These are phyloP conservation scores for Stephanodiscus triporus DNA, from an alignment of 108 stramenopile genomes.

Conservation along the genomic window DNA sequence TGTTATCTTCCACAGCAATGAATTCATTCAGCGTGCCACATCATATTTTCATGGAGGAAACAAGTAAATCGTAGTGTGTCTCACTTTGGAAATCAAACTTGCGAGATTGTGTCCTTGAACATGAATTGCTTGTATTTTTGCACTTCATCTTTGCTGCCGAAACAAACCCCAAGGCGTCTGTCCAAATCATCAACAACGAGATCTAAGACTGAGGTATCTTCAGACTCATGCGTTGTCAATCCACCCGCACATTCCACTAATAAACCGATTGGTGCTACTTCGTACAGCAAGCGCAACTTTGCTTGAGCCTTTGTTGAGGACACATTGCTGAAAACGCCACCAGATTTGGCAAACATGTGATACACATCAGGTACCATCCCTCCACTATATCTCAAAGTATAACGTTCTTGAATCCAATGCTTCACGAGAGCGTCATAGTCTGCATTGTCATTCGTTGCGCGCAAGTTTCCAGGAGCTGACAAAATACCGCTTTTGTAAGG, in stretches of 20 bases:
- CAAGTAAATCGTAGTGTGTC: too few species aligned
- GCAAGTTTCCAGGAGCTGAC: constrained; percentile 89
- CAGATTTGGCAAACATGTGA: constrained; percentile 85
- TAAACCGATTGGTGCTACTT: constrained; percentile 90
- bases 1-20: too few species aligned
- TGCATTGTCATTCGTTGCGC: constrained; percentile 88
- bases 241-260: constrained; percentile 91
- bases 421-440: constrained; percentile 84
- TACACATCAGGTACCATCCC: constrained; percentile 91
- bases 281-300: constrained; percentile 93
- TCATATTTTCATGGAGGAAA: too few species aligned
- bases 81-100: too few species aligned
- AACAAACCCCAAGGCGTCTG: constrained; percentile 81
- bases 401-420: constrained; percentile 89
- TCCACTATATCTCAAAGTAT: constrained; percentile 90
- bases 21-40: too few species aligned
- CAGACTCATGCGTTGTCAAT: constrained; percentile 73
- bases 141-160: constrained; percentile 77
- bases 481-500: neutral
- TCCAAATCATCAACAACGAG: constrained; percentile 75
- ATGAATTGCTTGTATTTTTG: constrained; percentile 76
- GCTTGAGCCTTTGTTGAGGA: constrained; percentile 87
- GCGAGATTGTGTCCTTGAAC: constrained; percentile 36
- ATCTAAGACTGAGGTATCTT: constrained; percentile 85
- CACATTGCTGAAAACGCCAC: constrained; percentile 90